Percentiles rank a stretch among this genome's conserved stretches.
Conservation (phyloP, 2,329 filamentous ascomycete genomes). For the Ascochyta fabae region DNA sequence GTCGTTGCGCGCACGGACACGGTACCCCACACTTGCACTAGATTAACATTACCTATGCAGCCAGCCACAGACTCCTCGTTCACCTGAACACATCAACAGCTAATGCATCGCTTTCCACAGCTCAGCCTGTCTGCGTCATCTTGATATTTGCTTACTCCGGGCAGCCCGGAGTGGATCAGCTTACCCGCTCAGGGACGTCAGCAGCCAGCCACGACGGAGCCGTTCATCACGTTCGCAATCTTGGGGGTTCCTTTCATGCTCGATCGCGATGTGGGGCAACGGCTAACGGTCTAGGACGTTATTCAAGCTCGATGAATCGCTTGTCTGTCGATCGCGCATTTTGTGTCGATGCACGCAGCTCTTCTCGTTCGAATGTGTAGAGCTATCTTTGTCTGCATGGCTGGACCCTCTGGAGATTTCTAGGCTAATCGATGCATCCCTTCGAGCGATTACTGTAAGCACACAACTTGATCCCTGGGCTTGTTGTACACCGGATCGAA, state of each 20-base stretch:
- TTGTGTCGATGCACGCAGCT: not conserved
- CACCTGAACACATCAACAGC: not conserved
- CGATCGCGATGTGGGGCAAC: not conserved
- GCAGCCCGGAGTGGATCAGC: not conserved
- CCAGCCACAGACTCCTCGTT: conserved; percentile 1
- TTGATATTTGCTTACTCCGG: not conserved
- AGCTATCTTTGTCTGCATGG: not conserved
- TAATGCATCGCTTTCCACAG: not conserved
- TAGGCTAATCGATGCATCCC: not conserved
- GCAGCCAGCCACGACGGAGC: conserved; percentile 1
- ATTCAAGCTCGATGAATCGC: not conserved
- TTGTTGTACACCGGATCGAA: not conserved
- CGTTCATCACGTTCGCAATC: not conserved
- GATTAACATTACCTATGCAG: not conserved
- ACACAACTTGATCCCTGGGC: not conserved
- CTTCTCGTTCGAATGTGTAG: not conserved
- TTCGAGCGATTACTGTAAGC: conserved; percentile 8
- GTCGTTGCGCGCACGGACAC: no score
- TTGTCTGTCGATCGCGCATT: not conserved
- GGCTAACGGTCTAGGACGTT: not conserved
- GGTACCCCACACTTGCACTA: not conserved
- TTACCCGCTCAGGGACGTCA: not conserved
- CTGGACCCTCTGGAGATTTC: not conserved
- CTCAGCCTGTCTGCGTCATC: not conserved
- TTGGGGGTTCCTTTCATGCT: conserved; percentile 3